Percentiles rank a stretch among this genome's conserved stretches.
Evolutionary conservation across 768 basidiomycete genomes (phyloP).

Genomic region (Thelephora ganbajun): DNA sequence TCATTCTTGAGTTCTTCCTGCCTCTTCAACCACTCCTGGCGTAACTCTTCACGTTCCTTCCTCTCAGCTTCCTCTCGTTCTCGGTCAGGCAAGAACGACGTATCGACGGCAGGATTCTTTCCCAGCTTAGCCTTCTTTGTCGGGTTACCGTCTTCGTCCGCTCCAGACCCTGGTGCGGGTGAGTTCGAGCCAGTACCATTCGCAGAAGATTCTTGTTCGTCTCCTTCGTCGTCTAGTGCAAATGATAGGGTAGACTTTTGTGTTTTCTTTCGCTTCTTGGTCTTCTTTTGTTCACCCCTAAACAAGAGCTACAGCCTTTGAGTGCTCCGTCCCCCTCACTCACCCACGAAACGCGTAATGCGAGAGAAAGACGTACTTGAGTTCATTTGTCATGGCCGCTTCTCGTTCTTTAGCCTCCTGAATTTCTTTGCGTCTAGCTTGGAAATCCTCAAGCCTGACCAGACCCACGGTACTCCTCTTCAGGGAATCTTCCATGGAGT

Average conservation of each 20-base stretch:
- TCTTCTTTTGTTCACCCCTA: constrained; percentile 77
- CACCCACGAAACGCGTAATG: constrained; percentile 10
- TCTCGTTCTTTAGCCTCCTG: constrained; percentile 87
- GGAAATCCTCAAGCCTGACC: constrained; percentile 85
- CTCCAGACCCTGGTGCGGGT: constrained; percentile 17
- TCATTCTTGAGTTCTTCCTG: constrained; percentile 59
- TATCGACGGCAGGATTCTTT: constrained; percentile 95
- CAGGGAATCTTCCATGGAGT: constrained; percentile 86
- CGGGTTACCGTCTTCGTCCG: constrained; percentile 27
- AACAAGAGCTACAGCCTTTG: constrained; percentile 66
- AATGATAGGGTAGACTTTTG: constrained; percentile 87
- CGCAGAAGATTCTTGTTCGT: constrained; percentile 18
- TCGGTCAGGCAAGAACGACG: constrained; percentile 96
- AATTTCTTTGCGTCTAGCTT: constrained; percentile 61
- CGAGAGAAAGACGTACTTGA: constrained; percentile 56
- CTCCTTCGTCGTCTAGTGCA: constrained; percentile 69
- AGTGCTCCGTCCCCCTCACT: constrained; percentile 20
- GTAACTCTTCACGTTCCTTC: constrained; percentile 72
- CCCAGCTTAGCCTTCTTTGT: constrained; percentile 67
- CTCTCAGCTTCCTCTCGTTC: constrained; percentile 91
- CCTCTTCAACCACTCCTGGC: constrained; percentile 75
- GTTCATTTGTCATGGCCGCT: constrained; percentile 69
- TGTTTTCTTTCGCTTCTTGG: constrained; percentile 87
- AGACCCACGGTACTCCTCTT: constrained; percentile 88
- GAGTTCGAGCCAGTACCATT: constrained; percentile 25